A percentile compares a stretch with the other conserved stretches of the same genome.
Evolutionary conservation across 106 monocot genomes (phyloP).

Genomic region (Posidonia australis): DNA sequence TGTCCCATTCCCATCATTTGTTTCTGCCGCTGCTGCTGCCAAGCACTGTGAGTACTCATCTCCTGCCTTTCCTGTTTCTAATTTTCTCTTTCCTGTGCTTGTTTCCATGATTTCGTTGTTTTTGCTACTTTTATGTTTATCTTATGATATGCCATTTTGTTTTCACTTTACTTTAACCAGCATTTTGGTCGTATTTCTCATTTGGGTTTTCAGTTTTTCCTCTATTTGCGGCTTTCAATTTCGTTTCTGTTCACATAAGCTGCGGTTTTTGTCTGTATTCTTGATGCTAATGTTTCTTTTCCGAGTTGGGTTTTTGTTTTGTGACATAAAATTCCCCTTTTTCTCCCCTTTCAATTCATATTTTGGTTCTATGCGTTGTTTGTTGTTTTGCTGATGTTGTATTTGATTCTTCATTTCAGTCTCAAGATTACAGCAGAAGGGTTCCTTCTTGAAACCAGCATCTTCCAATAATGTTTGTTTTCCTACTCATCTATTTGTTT

Average conservation of each 20-base stretch:
- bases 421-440: constrained; percentile 19
- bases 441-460: constrained; percentile 10
- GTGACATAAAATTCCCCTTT: not conserved
- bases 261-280: no score
- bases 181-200: not conserved
- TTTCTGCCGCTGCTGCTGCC: not conserved
- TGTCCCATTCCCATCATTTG: not conserved
- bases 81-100: not conserved
- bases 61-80: not conserved
- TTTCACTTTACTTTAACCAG: not conserved
- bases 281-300: no score
- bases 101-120: not conserved
- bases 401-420: constrained; percentile 23
- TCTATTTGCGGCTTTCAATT: not conserved
- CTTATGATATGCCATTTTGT: not conserved
- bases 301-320: no score
- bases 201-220: not conserved
- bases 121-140: not conserved
- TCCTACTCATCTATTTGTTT: not conserved
- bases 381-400: not conserved
- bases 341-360: not conserved
- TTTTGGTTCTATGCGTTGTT: not conserved
- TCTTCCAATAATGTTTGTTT: constrained; percentile 12
- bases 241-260: not conserved
- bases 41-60: constrained; percentile 1